Percentiles rank a stretch among this genome's conserved stretches.
Evolutionary conservation across 1,284 basidiomycete species (phyloP).

Genomic region (Cutaneotrichosporon dermatis): DNA sequence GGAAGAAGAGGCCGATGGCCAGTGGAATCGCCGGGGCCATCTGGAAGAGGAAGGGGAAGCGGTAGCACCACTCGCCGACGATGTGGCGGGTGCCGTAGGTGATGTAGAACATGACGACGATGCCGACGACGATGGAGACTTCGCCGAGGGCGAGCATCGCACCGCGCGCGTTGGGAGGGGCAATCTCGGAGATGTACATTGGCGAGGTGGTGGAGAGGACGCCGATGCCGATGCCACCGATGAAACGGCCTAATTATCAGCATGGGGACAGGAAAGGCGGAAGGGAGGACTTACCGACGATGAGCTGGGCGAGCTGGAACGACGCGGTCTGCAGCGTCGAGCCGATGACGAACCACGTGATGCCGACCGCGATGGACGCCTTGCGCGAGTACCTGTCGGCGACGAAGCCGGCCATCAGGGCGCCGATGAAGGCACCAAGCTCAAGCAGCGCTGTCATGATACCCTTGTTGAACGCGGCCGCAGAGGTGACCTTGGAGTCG

Average conservation of each 20-base stretch:
- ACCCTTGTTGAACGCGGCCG: slow-evolving; percentile 26
- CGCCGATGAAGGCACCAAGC: slow-evolving; percentile 39
- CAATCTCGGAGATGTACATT: slow-evolving; percentile 43
- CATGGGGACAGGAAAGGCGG: no score
- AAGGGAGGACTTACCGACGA: slow-evolving; percentile 22
- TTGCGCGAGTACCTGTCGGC: slow-evolving; percentile 34
- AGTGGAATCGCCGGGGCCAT: slow-evolving; percentile 26
- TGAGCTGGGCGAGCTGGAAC: slow-evolving; percentile 19
- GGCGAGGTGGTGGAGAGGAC: slow-evolving; percentile 43
- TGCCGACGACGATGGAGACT: slow-evolving; percentile 63
- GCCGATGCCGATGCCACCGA: slow-evolving; percentile 33
- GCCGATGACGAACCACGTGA: slow-evolving; percentile 24
- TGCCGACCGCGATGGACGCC: slow-evolving; percentile 23
- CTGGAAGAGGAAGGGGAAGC: slow-evolving; percentile 36
- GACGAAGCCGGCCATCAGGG: slow-evolving; percentile 27
- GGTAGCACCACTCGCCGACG: slow-evolving; percentile 23
- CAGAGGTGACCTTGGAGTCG: slow-evolving; percentile 13
- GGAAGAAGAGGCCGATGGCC: slow-evolving; percentile 45
- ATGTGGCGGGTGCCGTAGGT: slow-evolving; percentile 26
- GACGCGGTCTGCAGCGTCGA: slow-evolving; percentile 32
- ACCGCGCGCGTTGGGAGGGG: slow-evolving; percentile 57
- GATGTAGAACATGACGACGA: slow-evolving; percentile 18
- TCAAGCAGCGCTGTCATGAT: slow-evolving; percentile 38
- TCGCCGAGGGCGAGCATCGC: slow-evolving; percentile 72
- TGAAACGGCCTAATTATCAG: slow-evolving; percentile 10